phyloP scores from a whole-genome alignment of 257 asterid genomes.

The Misopates orontium region DNA sequence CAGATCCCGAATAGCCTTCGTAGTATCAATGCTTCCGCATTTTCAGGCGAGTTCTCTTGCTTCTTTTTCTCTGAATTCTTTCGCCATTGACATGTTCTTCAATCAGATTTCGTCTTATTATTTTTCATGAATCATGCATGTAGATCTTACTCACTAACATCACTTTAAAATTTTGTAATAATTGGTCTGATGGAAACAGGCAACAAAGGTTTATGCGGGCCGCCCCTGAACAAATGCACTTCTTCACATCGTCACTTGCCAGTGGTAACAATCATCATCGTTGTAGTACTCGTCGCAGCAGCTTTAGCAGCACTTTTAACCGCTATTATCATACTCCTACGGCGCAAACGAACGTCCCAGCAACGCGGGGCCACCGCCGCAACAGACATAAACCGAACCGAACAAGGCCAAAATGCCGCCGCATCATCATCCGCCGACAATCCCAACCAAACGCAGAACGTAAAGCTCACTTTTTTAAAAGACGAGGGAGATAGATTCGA shows the following conservation, averaged over 20 bases:
- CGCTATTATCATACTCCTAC: conserved; percentile 40
- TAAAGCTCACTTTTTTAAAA: conserved; percentile 63
- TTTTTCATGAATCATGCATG: too few relatives aligned
- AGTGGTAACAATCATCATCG: conserved; percentile 30
- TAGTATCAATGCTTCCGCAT: conserved; percentile 39
- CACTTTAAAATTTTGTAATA: too few relatives aligned
- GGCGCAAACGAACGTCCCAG: conserved; percentile 31
- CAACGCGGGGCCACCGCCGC: conserved; percentile 16
- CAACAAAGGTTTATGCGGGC: conserved; percentile 65
- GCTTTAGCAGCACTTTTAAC: conserved; percentile 50
- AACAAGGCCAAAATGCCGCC: conserved; percentile 32
- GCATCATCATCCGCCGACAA: conserved; percentile 5
- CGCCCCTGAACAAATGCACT: conserved; percentile 57
- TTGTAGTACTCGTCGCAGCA: conserved; percentile 34
- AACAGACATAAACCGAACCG: conserved; percentile 41
- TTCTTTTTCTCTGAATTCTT: too few relatives aligned
- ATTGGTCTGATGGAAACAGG: conserved; percentile 37
- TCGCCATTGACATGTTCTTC: not conserved
- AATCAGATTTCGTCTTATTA: not conserved
- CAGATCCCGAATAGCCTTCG: conserved; percentile 55
- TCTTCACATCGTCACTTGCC: conserved; percentile 37
- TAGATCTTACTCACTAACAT: too few relatives aligned
- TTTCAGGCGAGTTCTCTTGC: conserved; percentile 41
- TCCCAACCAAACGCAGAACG: conserved; percentile 27
- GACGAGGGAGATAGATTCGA: conserved; percentile 59